phyloP scores from a whole-genome alignment of 495 filamentous ascomycete species.

The Tuber magnatum region DNA sequence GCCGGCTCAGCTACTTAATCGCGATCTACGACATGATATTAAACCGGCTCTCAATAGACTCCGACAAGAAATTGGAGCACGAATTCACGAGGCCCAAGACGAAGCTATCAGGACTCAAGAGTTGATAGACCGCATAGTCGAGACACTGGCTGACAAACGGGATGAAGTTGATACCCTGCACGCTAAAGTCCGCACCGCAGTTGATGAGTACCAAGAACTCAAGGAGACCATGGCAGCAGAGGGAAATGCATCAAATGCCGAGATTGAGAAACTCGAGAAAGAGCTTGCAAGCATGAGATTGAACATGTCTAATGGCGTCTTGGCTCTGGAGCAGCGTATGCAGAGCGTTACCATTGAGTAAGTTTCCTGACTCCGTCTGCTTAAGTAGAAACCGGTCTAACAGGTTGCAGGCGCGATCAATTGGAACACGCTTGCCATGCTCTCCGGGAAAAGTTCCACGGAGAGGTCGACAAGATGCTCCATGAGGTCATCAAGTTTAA shows the following conservation, averaged over 20 bases:
- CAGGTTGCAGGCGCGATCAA: slow-evolving; percentile 66
- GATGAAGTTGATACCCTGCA: slow-evolving; percentile 88
- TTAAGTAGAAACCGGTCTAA: slow-evolving; percentile 3
- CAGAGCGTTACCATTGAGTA: slow-evolving; percentile 95
- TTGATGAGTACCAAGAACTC: slow-evolving; percentile 88
- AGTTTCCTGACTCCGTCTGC: slow-evolving; percentile 34
- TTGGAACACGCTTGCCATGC: slow-evolving; percentile 73
- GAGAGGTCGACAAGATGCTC: slow-evolving; percentile 89
- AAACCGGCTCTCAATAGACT: slow-evolving; percentile 69
- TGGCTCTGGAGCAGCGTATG: slow-evolving; percentile 88
- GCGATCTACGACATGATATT: slow-evolving; percentile 74
- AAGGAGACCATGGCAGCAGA: slow-evolving; percentile 82
- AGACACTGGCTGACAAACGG: slow-evolving; percentile 88
- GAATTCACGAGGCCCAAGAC: slow-evolving; percentile 71
- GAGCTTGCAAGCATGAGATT: slow-evolving; percentile 87
- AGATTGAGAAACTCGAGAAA: slow-evolving; percentile 98
- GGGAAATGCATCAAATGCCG: slow-evolving; percentile 76
- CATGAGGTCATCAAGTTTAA: slow-evolving; percentile 99
- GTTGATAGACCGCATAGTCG: slow-evolving; percentile 81
- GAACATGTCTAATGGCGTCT: slow-evolving; percentile 75
- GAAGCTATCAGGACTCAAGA: slow-evolving; percentile 86
- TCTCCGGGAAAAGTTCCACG: slow-evolving; percentile 86
- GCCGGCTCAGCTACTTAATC: slow-evolving; percentile 73
- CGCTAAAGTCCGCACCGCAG: slow-evolving; percentile 71
- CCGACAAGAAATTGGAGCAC: slow-evolving; percentile 79